Conservation (phyloP, 306 rosid species). For the Morella rubra region DNA sequence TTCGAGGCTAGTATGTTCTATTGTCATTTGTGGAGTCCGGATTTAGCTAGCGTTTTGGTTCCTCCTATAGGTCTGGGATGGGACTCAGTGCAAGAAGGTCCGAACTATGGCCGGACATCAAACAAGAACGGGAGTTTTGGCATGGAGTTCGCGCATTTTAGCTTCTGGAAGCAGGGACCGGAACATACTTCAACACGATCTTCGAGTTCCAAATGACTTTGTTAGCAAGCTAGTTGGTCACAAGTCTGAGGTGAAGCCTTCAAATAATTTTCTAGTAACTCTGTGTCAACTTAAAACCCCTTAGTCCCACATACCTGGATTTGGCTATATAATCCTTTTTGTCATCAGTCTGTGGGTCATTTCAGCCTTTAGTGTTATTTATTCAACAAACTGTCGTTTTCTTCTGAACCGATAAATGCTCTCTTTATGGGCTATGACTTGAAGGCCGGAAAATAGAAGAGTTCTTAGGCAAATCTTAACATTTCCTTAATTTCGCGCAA, state of each 20-base stretch:
- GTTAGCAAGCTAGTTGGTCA: conserved; percentile 86
- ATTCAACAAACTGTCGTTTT: not conserved
- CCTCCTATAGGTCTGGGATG: conserved; percentile 82
- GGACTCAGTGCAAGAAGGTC: conserved; percentile 80
- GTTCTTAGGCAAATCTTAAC: not conserved
- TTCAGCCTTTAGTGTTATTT: not conserved
- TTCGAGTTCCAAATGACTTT: conserved; percentile 72
- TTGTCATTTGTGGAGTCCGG: not conserved
- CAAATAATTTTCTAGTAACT: not conserved
- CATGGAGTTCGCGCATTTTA: conserved; percentile 90
- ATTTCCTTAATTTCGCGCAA: not conserved
- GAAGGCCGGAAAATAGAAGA: too few species aligned
- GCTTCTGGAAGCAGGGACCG: conserved; percentile 97
- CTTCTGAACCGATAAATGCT: not conserved
- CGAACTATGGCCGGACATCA: conserved; percentile 98
- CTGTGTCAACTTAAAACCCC: not conserved
- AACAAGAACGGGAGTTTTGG: conserved; percentile 95
- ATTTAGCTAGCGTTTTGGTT: conserved; percentile 12
- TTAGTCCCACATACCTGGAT: not conserved
- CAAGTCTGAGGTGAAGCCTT: conserved; percentile 80
- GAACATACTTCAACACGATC: conserved; percentile 95
- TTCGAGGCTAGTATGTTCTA: not conserved
- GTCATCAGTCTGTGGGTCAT: not conserved
- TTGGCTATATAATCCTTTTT: not conserved
- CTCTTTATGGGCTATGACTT: too few species aligned